Base-by-base conservation (phyloP, 306 rosid genomes). In the Begonia masoniana region DNA sequence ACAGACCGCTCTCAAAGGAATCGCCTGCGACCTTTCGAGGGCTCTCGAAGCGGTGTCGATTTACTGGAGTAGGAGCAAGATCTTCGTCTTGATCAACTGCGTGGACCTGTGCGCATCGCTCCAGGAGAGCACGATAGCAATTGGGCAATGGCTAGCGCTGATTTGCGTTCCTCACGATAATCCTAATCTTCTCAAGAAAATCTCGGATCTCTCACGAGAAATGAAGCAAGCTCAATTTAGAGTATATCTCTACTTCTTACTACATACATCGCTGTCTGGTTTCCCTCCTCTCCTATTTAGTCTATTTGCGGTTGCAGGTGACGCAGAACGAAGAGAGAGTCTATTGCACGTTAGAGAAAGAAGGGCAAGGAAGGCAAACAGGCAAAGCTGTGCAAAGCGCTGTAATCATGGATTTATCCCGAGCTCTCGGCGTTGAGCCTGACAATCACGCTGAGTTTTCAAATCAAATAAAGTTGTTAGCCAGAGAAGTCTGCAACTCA, bases 341-440 rank as follows among this genome's bases (percentile, higher is more conserved):
- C 39, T 9, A 31, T 7, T 31, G 39, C 39, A 31, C 39, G 6
- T 58, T 80, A 10, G 68, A 71, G 55, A 80, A 71, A 46, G 87
- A 76, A 56, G 81, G 76, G 14, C 41, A 60, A 57, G 70, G 59
- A 59, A 65, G 74, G 31, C 76, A 62, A 39, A 54, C 72, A 3
- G 71, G 72, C 68, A 74, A 67, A 67, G 84, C 80, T 0, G 77
- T 78, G 9, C 75, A 78, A 63, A 70, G 80, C 67, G 80, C 80
- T 39, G 74, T 80, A 39, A 50, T 76, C 46, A 76, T 80, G 83
- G 87, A 80, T 57, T 65, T 80, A 49, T 76, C 78, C 36, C 87
- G 83, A 10, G 78, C 78, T 64, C 65, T 80, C 10, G 81, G 83
- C 14, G 57, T 68, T 36, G 76, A 76, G 12, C 71, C 74, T 0